Percentiles rank a stretch among this genome's conserved stretches.
Conservation (phyloP, 805 yeast species). For the Tetrapisispora fleetii region DNA sequence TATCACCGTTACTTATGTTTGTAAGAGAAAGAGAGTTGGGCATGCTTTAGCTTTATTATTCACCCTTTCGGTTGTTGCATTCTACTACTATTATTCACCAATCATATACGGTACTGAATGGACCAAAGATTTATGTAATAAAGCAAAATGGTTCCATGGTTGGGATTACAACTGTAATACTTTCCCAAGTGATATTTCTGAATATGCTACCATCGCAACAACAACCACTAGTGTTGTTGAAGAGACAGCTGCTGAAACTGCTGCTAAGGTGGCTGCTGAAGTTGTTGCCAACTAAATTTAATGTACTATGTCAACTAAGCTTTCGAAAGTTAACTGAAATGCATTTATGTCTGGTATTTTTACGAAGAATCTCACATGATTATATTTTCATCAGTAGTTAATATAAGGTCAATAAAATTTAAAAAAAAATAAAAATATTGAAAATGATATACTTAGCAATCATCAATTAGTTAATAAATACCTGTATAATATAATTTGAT, state of each 20-base stretch:
- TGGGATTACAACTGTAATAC: constrained; percentile 88
- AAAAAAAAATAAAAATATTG: not conserved
- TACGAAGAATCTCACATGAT: not conserved
- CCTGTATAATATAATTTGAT: not conserved
- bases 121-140: constrained; percentile 60
- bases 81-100: constrained; percentile 57
- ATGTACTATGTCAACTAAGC: no score
- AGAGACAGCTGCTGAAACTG: constrained; percentile 1
- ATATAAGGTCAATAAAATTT: not conserved
- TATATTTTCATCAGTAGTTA: not conserved
- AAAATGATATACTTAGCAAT: not conserved
- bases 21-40: constrained; percentile 35
- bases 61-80: constrained; percentile 40
- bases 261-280: not conserved
- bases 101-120: constrained; percentile 71
- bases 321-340: not conserved
- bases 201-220: constrained; percentile 10
- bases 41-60: constrained; percentile 39
- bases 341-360: not conserved
- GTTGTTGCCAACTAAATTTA: not conserved
- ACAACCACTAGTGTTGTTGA: not conserved
- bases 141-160: constrained; percentile 44
- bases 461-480: not conserved
- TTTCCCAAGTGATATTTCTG: constrained; percentile 32
- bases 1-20: constrained; percentile 35